phyloP scores from a whole-genome alignment of 768 basidiomycete species.

The Nidularia pulvinata region DNA sequence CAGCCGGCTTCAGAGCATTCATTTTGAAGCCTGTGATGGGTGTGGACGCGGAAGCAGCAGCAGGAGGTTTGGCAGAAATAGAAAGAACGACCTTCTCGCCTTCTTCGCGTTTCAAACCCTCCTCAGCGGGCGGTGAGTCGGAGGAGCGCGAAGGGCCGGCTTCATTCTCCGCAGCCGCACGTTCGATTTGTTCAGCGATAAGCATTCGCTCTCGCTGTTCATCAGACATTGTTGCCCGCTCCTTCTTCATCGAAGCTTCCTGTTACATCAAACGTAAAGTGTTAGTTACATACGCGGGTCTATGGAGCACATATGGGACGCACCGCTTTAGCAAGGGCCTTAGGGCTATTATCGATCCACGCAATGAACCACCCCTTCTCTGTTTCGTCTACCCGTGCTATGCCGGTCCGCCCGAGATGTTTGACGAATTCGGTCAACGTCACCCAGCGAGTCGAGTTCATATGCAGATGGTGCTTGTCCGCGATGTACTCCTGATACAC shows the following conservation, averaged over 20 bases:
- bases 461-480: constrained; percentile 93
- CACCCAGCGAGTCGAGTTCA: constrained; percentile 99
- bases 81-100: constrained; percentile 78
- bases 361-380: constrained; percentile 98
- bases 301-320: constrained; percentile 13
- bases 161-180: constrained; percentile 58
- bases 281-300: neutral
- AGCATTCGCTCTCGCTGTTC: constrained; percentile 92
- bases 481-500: constrained; percentile 99
- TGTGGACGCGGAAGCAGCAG: constrained; percentile 28
- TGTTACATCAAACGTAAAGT: constrained; percentile 16
- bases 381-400: constrained; percentile 95
- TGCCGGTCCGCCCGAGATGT: constrained; percentile 81
- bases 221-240: constrained; percentile 87
- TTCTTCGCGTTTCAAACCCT: constrained; percentile 74
- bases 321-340: constrained; percentile 89
- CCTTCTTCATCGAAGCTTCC: constrained; percentile 90
- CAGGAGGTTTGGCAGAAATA: constrained; percentile 54
- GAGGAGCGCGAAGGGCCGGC: constrained; percentile 32
- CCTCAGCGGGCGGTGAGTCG: constrained; percentile 42
- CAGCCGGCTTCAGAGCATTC: constrained; percentile 57
- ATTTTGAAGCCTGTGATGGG: constrained; percentile 50
- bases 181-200: constrained; percentile 92
- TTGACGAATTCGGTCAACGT: constrained; percentile 96
- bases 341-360: constrained; percentile 97